A percentile compares a stretch with the other conserved stretches of the same genome.
phyloP scores from a whole-genome alignment of 208 protist genomes.

The Novymonas esmeraldas region DNA sequence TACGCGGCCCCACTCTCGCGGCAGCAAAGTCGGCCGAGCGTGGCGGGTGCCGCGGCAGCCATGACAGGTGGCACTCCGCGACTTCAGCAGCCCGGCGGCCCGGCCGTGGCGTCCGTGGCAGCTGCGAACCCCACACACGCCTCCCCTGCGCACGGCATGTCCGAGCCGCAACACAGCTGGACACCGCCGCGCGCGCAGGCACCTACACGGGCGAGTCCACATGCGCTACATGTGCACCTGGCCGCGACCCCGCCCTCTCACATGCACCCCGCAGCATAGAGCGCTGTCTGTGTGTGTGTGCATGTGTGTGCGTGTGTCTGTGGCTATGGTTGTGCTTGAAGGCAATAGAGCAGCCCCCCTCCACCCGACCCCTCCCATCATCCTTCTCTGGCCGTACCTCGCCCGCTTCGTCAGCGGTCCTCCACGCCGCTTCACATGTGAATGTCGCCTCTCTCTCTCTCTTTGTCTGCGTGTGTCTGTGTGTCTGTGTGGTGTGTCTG shows the following conservation, averaged over 20 bases:
- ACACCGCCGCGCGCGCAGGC: constrained; percentile 11
- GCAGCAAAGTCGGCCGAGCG: constrained; percentile 21
- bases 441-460: too few species aligned
- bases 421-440: too few species aligned
- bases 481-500: too few species aligned
- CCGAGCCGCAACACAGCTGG: constrained; percentile 7
- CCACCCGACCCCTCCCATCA: neutral
- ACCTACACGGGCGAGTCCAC: constrained; percentile 4
- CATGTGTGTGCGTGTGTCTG: constrained; percentile 1
- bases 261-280: neutral
- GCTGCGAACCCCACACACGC: too few species aligned
- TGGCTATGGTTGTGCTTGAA: neutral
- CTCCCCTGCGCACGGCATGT: too few species aligned
- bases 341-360: neutral
- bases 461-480: too few species aligned
- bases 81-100: too few species aligned
- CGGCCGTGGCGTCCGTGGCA: too few species aligned
- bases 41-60: too few species aligned
- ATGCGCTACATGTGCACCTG: neutral
- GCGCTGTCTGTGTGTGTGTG: constrained; percentile 1
- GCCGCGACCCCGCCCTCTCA: neutral
- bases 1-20: constrained; percentile 24
- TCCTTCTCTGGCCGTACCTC: neutral
- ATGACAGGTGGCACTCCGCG: too few species aligned
- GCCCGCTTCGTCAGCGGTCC: too few species aligned